These are phyloP conservation scores for Fragilariopsis cylindrus DNA, from an alignment of 108 stramenopile genomes.

Conservation along the genomic window DNA sequence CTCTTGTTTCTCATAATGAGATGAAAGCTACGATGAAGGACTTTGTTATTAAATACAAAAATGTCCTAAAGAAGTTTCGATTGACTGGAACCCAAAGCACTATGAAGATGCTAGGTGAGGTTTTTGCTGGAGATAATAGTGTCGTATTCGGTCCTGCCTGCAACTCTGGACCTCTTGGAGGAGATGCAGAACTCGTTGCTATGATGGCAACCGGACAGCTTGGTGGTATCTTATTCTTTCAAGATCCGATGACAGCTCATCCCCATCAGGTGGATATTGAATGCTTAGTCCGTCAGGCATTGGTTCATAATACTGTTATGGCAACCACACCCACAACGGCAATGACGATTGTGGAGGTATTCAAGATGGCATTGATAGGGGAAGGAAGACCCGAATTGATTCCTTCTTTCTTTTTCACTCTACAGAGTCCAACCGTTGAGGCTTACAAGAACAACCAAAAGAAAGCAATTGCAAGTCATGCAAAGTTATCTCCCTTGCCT, in stretches of 20 bases:
- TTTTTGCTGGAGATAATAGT: slow-evolving; percentile 6
- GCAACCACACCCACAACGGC: slow-evolving; percentile 34
- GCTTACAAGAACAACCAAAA: not conserved
- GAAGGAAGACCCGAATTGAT: not conserved
- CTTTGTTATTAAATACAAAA: slow-evolving; percentile 25
- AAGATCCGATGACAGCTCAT: slow-evolving; percentile 38
- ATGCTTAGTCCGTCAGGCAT: slow-evolving; percentile 27
- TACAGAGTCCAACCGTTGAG: slow-evolving; percentile 2
- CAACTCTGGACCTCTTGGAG: slow-evolving; percentile 40
- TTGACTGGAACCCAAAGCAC: slow-evolving; percentile 40
- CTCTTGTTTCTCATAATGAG: slow-evolving; percentile 39
- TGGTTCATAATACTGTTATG: slow-evolving; percentile 31
- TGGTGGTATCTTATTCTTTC: slow-evolving; percentile 38
- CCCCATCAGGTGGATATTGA: slow-evolving; percentile 42
- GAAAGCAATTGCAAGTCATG: too few relatives aligned
- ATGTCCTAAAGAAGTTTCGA: slow-evolving; percentile 35
- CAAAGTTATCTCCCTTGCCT: too few relatives aligned
- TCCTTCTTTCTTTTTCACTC: not conserved
- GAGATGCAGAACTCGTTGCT: slow-evolving; percentile 39
- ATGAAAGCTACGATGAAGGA: slow-evolving; percentile 44
- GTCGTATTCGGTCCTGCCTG: slow-evolving; percentile 33
- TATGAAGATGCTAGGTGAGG: slow-evolving; percentile 31
- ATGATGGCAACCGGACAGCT: slow-evolving; percentile 35
- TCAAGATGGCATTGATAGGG: not conserved
- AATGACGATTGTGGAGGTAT: slow-evolving; percentile 18